Evolutionary conservation across 257 asterid genomes (phyloP), one percentile per base, ranked within the genome.

Genomic region (Solanum sparsipilum): DNA sequence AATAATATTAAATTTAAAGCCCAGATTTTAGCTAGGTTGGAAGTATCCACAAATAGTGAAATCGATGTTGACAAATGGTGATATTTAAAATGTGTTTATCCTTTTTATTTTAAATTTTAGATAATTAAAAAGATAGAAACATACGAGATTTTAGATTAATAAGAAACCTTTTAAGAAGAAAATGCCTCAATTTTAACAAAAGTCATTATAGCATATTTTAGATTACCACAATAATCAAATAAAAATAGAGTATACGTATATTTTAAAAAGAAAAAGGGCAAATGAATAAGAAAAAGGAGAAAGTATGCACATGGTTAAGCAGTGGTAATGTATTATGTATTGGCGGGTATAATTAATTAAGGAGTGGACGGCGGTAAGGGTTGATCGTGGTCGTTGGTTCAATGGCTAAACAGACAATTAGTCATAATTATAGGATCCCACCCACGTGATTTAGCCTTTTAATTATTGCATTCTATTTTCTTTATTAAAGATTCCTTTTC

Each of bases 371-470:
- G 86, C 44, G 44, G 12, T 29, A 18, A 36, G 68, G 70, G 10
- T 46, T 82, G 25, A 44, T 79, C 85, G 67, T 79, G 85, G 65
- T 44, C 85, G 85, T 79, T 4, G 85, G 39, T 79, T 79, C 27
- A 44, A 27, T 25, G 38, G 27, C n/a, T 11, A 11, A 29, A 38
- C 10, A 56, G 86, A 82, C 70, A 82, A 13, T 46, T 48, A 20
- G 29, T 82, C 85, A 31, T 48, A 48, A 46, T 81, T 46, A 18
- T 16, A 44, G 85, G 85, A 81, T 81, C 68, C 68, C 68, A 52
- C 44, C 85, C 85, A 82, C 85, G 85, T 82, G 85, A 78, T 32
- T 15, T 44, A 18, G 7, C 8, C 9, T 73, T 34, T 27, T 46
- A 15, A 15, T 46, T 81, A 46, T 27, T 81, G 38, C 16, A 25